phyloP scores from a whole-genome alignment of 1,284 basidiomycete species.

The Bondarzewia mesenterica region DNA sequence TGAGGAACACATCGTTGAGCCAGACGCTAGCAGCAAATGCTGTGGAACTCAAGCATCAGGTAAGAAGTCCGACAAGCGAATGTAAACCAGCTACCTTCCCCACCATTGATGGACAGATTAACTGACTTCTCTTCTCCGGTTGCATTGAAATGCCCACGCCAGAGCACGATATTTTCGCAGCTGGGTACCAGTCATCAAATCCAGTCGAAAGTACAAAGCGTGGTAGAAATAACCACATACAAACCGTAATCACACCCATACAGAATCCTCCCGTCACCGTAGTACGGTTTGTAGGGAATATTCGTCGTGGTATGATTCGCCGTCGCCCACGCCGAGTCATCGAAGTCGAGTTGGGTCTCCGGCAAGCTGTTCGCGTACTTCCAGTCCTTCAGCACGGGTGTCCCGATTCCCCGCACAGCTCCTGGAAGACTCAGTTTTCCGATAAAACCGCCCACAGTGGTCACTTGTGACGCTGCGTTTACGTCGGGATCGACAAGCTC shows the following conservation, averaged over 20 bases:
- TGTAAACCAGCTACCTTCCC: conserved; percentile 42
- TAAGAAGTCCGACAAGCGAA: not conserved
- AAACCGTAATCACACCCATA: conserved; percentile 81
- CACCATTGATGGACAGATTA: conserved; percentile 72
- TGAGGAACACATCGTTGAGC: conserved; percentile 69
- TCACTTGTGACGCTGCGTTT: conserved; percentile 12
- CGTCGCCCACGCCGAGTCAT: conserved; percentile 53
- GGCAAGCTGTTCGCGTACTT: conserved; percentile 66
- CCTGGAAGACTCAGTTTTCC: conserved; percentile 17
- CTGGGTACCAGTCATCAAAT: too few species aligned
- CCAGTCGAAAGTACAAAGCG: too few species aligned
- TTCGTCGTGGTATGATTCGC: conserved; percentile 67
- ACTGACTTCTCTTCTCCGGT: conserved; percentile 51
- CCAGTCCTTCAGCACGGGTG: conserved; percentile 49
- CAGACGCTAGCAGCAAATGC: conserved; percentile 76
- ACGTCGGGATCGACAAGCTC: conserved; percentile 31
- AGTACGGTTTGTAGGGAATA: conserved; percentile 55
- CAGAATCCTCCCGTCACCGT: conserved; percentile 64
- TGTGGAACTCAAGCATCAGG: conserved; percentile 16
- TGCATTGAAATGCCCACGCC: conserved; percentile 71
- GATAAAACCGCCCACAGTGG: conserved; percentile 14
- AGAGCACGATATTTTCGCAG: conserved; percentile 72
- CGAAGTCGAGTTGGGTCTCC: conserved; percentile 47
- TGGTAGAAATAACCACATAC: conserved; percentile 41
- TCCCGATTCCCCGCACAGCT: conserved; percentile 13